Evolutionary conservation across 1,139 yeast genomes (phyloP), one percentile per base, ranked within the genome.

Genomic region (Yamadazyma membranifaciens): DNA sequence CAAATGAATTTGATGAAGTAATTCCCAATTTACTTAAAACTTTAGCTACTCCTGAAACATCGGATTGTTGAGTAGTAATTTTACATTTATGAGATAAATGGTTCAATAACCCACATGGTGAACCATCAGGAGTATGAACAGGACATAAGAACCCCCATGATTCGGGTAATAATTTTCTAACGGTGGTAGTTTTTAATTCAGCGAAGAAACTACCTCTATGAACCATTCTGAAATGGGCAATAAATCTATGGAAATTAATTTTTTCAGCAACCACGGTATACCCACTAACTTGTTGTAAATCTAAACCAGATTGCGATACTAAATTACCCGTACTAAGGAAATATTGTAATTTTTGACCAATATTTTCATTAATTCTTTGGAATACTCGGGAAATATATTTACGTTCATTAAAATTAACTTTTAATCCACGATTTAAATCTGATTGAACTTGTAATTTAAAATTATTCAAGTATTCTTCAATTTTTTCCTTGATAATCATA

Each of bases 121-220:
- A 87, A 56, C 99, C 99, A 85, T 92, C 99, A 2, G 99, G 99
- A 12, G 99, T 92, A 67, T 92, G 98, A 13, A 94, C 98, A 15
- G 99, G 98, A 70, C 99, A 94, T 54, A 94, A 69, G 75, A 92
- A 94, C 5, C 98, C 98, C 99, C 99, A 92, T 1, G 96, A 87
- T 66, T 92, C 99, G 0, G 99, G 99, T 45, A 92, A 75, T 57
- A 92, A 74, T 63, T 92, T 92, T 73, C 99, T 83, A 39, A 92
- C 99, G 1, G 98, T 86, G 22, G 98, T 94, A 31, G 98, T 92
- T 63, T 94, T 92, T 67, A 92, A 78, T 66, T 92, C 96, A 34
- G 99, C 98, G 63, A 92, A 92, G 83, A 92, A 92, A 50, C 98
- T 88, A 65, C 99, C 99, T 80, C 99, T 85, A 67, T 92, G 99